phyloP scores from a whole-genome alignment of 768 basidiomycete genomes.

The Pleurotus salmoneostramineus region DNA sequence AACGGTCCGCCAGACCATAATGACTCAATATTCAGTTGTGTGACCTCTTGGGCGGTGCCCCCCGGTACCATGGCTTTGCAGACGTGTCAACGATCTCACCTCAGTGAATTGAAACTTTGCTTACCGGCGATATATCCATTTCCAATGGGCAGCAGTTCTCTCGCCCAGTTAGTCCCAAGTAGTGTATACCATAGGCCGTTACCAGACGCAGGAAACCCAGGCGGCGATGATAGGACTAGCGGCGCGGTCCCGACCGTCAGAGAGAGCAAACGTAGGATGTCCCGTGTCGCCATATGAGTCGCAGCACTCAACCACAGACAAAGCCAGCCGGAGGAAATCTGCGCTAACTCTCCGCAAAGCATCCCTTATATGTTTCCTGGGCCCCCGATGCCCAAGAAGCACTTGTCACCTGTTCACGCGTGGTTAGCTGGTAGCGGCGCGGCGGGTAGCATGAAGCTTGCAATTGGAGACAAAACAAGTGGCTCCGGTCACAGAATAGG shows the following conservation, averaged over 20 bases:
- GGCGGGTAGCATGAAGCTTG: not conserved
- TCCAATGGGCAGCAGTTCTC: conserved; percentile 64
- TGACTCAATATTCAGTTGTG: conserved; percentile 72
- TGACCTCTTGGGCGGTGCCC: conserved; percentile 53
- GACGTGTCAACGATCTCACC: not conserved
- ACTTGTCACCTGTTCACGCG: not conserved
- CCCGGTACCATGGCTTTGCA: conserved; percentile 61
- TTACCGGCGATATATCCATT: conserved; percentile 69
- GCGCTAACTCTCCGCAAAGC: not conserved
- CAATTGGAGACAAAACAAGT: too few species aligned
- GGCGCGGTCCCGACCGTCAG: not conserved
- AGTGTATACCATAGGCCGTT: conserved; percentile 71
- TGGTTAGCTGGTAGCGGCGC: not conserved
- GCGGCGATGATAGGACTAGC: conserved; percentile 17
- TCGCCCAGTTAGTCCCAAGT: conserved; percentile 51
- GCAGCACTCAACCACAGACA: not conserved
- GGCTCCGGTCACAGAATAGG: too few species aligned
- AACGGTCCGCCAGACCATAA: conserved; percentile 77
- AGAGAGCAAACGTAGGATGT: not conserved
- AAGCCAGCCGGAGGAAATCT: not conserved
- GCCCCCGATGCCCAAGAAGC: too few species aligned
- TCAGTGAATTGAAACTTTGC: conserved; percentile 7
- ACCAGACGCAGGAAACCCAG: conserved; percentile 65
- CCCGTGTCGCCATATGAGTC: not conserved
- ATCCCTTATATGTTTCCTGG: not conserved